Base-by-base conservation (phyloP, 345 rosid species). In the Erysimum cheiranthoides region DNA sequence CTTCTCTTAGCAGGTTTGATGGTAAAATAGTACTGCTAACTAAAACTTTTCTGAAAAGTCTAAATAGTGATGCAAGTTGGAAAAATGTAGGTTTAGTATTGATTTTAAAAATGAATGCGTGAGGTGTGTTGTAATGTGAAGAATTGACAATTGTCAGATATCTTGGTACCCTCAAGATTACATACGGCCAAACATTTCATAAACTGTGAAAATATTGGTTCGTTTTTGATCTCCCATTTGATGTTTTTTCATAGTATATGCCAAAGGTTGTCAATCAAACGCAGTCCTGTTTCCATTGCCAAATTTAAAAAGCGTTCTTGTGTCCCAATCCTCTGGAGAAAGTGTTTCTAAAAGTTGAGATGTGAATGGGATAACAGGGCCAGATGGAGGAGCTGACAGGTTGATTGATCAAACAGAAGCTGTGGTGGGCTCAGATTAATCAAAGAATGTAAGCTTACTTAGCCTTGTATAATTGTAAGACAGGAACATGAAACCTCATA, bases 301-400 rank as follows among this genome's bases (percentile, higher is more conserved):
- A 27, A 53, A 28, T 2, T 5, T 5, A 1, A 27, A 27, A 28
- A 27, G 12, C 8, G 51, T 16, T 59, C 3, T 59, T 25, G 17
- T 63, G 50, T 28, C 10, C 7, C 61, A 14, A 4, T 46, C 13
- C 5, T 56, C 16, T 70, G 18, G 18, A 43, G 13, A 5, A 36
- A 70, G 3, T 6, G 58, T 32, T 36, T 31, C 65, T 66, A 42
- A 54, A 57, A 12, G 46, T 30, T 25, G 18, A 34, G 21, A 9
- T 54, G 71, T 68, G 52, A 49, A 77, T 73, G 18, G 40, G 73
- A 74, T 56, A 70, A 80, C 87, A 94, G 96, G 98, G 98, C 14
- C 76, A 89, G 84, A 92, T 92, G 97, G 97, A 90, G 81, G 97
- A 90, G 84, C 87, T 94, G 25, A 54, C 79, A 57, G 82, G 87